phyloP scores from a whole-genome alignment of 169 alveolate genomes.

The Plasmodium gallinaceum region DNA sequence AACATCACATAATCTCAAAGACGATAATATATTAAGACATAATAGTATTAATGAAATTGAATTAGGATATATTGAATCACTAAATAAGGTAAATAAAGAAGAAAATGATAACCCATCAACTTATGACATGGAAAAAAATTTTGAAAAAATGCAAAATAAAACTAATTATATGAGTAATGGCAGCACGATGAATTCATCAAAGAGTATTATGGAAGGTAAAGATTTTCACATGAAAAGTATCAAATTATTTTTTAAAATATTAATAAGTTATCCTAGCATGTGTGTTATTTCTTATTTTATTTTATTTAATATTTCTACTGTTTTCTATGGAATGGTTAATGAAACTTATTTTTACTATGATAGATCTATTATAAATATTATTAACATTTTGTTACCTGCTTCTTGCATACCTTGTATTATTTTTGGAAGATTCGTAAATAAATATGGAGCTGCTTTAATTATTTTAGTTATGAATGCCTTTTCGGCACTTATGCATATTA shows the following conservation, averaged over 20 bases:
- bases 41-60: not conserved
- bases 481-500: conserved; percentile 78
- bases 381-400: conserved; percentile 46
- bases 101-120: not conserved
- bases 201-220: not conserved
- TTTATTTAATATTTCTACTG: conserved; percentile 54
- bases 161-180: not conserved
- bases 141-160: conserved; percentile 1
- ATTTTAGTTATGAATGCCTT: conserved; percentile 75
- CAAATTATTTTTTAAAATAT: conserved; percentile 31
- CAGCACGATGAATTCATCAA: not conserved
- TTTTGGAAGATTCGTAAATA: conserved; percentile 67
- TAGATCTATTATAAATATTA: conserved; percentile 32
- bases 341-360: conserved; percentile 69
- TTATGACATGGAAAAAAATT: not conserved
- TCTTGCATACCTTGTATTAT: conserved; percentile 65
- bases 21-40: not conserved
- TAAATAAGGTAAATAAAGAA: not conserved
- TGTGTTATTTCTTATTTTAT: conserved; percentile 49
- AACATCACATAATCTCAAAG: not conserved
- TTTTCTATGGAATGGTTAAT: conserved; percentile 68
- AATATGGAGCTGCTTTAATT: conserved; percentile 65
- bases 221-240: conserved; percentile 39
- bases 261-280: conserved; percentile 45
- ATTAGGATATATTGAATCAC: not conserved